These are phyloP conservation scores for Fagopyrum homotropicum DNA, from an alignment of 148 eudicot genomes.

Conservation along the genomic window DNA sequence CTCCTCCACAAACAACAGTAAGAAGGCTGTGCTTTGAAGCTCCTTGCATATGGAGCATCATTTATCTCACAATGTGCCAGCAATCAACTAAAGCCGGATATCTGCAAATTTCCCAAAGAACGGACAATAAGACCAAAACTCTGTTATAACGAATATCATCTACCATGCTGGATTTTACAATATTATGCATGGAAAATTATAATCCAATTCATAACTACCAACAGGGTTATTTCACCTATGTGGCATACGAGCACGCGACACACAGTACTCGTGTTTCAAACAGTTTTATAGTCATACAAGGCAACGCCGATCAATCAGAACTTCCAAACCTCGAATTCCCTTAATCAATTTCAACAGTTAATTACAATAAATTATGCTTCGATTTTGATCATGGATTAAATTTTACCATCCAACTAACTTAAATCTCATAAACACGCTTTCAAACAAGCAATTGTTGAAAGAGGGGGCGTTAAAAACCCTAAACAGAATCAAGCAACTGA, in stretches of 20 bases:
- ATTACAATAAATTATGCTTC: background rate
- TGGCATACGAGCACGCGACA: background rate
- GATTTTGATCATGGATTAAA: background rate
- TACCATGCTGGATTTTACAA: background rate
- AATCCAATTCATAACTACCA: background rate
- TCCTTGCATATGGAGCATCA: conserved; percentile 63
- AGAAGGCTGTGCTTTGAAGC: conserved; percentile 60
- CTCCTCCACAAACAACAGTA: conserved; percentile 48
- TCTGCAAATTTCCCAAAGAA: conserved; percentile 12
- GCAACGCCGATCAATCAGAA: background rate
- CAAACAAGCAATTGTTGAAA: background rate
- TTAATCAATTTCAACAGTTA: background rate
- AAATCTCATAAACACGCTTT: background rate
- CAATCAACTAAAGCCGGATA: conserved; percentile 5
- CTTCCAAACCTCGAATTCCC: background rate
- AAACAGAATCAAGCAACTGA: background rate
- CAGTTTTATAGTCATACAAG: background rate
- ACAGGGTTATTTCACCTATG: background rate
- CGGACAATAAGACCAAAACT: background rate
- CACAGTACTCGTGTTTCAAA: background rate
- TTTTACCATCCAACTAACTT: background rate
- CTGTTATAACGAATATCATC: background rate
- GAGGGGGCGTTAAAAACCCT: background rate
- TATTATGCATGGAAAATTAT: background rate
- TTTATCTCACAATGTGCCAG: conserved; percentile 14